Percentiles rank a stretch among this genome's conserved stretches.
Evolutionary conservation across 2,329 filamentous ascomycete genomes (phyloP).

Genomic region (Rhexocercosporidium sp.): DNA sequence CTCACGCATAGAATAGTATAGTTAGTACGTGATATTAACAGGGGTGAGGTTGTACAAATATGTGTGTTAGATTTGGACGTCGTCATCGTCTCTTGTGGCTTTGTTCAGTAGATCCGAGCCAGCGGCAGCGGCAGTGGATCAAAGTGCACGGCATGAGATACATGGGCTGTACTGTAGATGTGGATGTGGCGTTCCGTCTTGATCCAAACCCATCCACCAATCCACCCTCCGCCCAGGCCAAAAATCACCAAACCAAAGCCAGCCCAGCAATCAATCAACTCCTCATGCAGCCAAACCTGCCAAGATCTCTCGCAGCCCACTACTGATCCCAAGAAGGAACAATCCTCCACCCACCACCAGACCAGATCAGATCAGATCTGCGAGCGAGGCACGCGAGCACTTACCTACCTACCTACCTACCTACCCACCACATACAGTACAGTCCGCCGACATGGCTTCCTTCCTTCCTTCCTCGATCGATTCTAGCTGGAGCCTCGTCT

Average conservation of each 20-base stretch:
- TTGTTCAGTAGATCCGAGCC: not conserved
- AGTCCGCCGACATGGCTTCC: conserved; percentile 4
- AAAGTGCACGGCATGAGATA: not conserved
- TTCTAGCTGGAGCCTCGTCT: not conserved
- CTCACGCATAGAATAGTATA: not conserved
- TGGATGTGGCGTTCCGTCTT: conserved; percentile 14
- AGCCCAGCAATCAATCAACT: not conserved
- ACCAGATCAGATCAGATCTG: not conserved
- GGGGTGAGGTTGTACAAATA: not conserved
- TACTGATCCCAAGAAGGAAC: not conserved
- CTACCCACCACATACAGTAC: too few species aligned
- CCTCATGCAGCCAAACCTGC: not conserved
- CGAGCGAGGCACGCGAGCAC: not conserved
- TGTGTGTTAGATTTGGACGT: not conserved
- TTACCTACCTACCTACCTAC: too few species aligned
- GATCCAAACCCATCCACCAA: not conserved
- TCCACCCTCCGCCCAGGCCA: too few species aligned
- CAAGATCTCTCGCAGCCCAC: not conserved
- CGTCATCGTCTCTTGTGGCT: not conserved
- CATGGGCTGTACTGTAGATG: not conserved
- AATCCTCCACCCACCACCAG: not conserved
- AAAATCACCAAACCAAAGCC: not conserved
- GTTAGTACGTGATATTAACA: not conserved
- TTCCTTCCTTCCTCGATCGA: not conserved
- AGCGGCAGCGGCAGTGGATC: not conserved